Percentiles rank a stretch among this genome's conserved stretches.
Conservation (phyloP, 139 green algal genomes). For the Volvox africanus region DNA sequence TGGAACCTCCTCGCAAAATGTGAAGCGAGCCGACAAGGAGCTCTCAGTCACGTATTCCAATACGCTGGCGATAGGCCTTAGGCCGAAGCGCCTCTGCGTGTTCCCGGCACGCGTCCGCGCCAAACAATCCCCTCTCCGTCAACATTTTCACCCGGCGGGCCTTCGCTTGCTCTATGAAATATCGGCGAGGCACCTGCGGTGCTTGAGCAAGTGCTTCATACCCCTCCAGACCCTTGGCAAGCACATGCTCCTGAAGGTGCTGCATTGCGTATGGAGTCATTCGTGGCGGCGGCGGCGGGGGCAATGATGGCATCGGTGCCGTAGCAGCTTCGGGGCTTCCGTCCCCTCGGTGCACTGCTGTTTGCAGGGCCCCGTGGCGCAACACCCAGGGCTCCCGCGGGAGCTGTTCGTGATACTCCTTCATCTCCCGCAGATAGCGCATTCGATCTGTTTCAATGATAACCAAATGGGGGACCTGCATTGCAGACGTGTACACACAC, state of each 20-base stretch:
- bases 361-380: conserved; percentile 14
- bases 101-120: neutral
- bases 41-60: conserved; percentile 36
- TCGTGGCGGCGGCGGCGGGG: neutral
- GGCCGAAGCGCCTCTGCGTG: conserved; percentile 14
- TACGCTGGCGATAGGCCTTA: conserved; percentile 15
- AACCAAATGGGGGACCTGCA: conserved; percentile 60
- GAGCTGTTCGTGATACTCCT: conserved; percentile 52
- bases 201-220: neutral
- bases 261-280: neutral
- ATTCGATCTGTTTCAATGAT: conserved; percentile 64
- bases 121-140: conserved; percentile 27
- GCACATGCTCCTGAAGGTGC: conserved; percentile 34
- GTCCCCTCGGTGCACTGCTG: neutral
- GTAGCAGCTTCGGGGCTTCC: neutral
- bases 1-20: too few relatives aligned
- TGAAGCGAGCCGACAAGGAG: too few relatives aligned
- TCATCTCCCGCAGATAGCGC: conserved; percentile 47
- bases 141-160: neutral
- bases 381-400: conserved; percentile 36
- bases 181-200: conserved; percentile 9
- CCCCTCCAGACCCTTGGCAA: neutral
- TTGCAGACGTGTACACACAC: too few relatives aligned
- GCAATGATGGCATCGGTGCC: neutral
- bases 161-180: conserved; percentile 17